Base-by-base conservation (phyloP, 2,329 filamentous ascomycete species). In the Beauveria asiatica region DNA sequence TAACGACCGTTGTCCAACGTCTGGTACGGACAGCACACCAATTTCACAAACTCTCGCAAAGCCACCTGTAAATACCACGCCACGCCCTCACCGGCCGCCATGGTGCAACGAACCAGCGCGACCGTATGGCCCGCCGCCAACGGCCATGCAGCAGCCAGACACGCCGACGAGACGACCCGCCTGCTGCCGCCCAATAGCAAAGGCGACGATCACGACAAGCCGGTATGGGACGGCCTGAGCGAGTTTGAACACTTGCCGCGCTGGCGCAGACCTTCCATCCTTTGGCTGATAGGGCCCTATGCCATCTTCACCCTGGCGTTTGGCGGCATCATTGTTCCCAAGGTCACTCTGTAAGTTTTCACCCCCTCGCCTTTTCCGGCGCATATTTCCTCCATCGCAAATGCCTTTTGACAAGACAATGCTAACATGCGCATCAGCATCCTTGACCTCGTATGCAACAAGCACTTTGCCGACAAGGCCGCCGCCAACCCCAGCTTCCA, bases 241-340 rank as follows among this genome's bases (percentile, higher is more conserved):
- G 86, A 89, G 66, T 89, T 87, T 64, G 76, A 78, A 37, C 78
- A 78, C 8, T 65, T 87, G 57, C 80, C 85, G 4, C 86, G 83
- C 83, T 85, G 84, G 77, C 80, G 76, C 63, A 76, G 70, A 64
- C 87, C 87, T 16, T 87, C 84, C 51, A 83, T 95, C 57, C 90
- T 81, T 73, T 97, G 92, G 90, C 79, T 97, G 5, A 73, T 97
- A 8, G 84, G 83, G 0, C 89, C 92, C 0, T 94, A 92, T 73
- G 80, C 89, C 60, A 74, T 96, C 49, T 93, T 91, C 70, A 90
- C 91, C 0, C 77, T 95, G 58, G 92, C 92, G 0, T 93, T 94
- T 72, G 94, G 93, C 37, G 91, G 90, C 60, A 83, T 90, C 7
- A 78, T 94, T 8, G 90, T 97, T 9, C 92, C 93, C 10, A 94